phyloP scores from a whole-genome alignment of 805 yeast species.

The Myxozyma monticola region DNA sequence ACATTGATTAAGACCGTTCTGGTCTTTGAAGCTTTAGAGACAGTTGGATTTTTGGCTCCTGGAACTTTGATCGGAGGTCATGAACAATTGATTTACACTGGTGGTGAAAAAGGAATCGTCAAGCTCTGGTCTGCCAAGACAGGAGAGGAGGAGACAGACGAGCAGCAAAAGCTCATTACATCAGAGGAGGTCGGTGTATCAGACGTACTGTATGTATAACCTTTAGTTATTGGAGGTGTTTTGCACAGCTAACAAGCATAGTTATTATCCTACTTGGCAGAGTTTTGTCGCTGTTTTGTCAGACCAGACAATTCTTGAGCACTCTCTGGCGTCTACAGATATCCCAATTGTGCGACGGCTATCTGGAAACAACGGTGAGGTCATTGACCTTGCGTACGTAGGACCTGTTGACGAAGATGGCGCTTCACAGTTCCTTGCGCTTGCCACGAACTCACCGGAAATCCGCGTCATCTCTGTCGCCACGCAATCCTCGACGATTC shows the following conservation, averaged over 20 bases:
- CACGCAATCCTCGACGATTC: conserved; percentile 59
- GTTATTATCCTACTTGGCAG: conserved; percentile 33
- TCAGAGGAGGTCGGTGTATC: conserved; percentile 72
- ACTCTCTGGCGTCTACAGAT: conserved; percentile 41
- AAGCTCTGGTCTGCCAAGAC: conserved; percentile 60
- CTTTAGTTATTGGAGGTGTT: too few species aligned
- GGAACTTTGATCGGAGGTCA: conserved; percentile 12
- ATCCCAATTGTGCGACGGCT: conserved; percentile 53
- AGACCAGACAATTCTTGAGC: conserved; percentile 75
- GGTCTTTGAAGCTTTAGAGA: conserved; percentile 52
- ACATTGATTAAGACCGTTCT: conserved; percentile 68
- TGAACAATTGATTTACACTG: conserved; percentile 54
- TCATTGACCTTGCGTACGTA: conserved; percentile 81
- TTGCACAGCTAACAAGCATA: conserved; percentile 14
- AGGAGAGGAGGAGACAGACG: conserved; percentile 50
- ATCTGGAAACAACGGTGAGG: conserved; percentile 94
- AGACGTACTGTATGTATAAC: conserved; percentile 47
- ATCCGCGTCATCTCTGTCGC: conserved; percentile 63
- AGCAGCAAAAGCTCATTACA: conserved; percentile 45
- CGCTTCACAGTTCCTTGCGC: conserved; percentile 51
- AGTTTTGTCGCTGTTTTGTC: conserved; percentile 59
- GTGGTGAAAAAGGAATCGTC: conserved; percentile 74
- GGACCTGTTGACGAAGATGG: conserved; percentile 52
- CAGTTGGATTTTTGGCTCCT: conserved; percentile 39
- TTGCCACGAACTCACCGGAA: conserved; percentile 93